Evolutionary conservation across 2,329 filamentous ascomycete genomes (phyloP).

Genomic region (Colletotrichum zoysiae): DNA sequence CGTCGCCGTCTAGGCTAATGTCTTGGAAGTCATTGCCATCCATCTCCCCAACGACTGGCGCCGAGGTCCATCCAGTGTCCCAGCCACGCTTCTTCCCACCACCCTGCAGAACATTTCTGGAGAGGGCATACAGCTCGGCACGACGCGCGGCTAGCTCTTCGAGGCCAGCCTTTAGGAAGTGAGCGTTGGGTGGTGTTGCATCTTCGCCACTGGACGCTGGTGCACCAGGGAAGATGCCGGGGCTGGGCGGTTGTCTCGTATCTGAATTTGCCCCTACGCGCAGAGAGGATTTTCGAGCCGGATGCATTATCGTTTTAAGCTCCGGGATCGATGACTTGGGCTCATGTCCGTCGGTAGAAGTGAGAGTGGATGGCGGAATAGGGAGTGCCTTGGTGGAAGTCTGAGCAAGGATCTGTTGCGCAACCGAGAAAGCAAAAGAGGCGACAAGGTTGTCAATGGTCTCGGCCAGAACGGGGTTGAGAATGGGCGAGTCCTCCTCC

Average conservation of each 20-base stretch:
- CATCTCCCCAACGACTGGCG: slow-evolving; percentile 62
- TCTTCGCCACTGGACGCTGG: slow-evolving; percentile 55
- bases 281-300: slow-evolving; percentile 73
- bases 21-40: slow-evolving; percentile 67
- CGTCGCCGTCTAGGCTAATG: slow-evolving; percentile 64
- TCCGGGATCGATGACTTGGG: slow-evolving; percentile 74
- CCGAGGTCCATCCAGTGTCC: slow-evolving; percentile 80
- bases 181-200: slow-evolving; percentile 52
- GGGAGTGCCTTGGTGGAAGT: slow-evolving; percentile 77
- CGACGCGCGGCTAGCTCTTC: slow-evolving; percentile 86
- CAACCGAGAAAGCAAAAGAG: slow-evolving; percentile 82
- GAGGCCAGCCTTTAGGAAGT: slow-evolving; percentile 73
- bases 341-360: slow-evolving; percentile 63
- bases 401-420: slow-evolving; percentile 81
- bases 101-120: slow-evolving; percentile 82
- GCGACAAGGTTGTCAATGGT: slow-evolving; percentile 80
- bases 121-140: slow-evolving; percentile 85
- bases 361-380: slow-evolving; percentile 71
- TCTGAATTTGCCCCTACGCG: slow-evolving; percentile 51
- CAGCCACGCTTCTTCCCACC: slow-evolving; percentile 79
- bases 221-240: slow-evolving; percentile 65
- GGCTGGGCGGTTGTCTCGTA: slow-evolving; percentile 59
- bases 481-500: slow-evolving; percentile 47
- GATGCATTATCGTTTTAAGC: slow-evolving; percentile 79
- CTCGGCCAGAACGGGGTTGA: slow-evolving; percentile 58